phyloP scores from a whole-genome alignment of 305 asterid species.

The Solanum hybrid region DNA sequence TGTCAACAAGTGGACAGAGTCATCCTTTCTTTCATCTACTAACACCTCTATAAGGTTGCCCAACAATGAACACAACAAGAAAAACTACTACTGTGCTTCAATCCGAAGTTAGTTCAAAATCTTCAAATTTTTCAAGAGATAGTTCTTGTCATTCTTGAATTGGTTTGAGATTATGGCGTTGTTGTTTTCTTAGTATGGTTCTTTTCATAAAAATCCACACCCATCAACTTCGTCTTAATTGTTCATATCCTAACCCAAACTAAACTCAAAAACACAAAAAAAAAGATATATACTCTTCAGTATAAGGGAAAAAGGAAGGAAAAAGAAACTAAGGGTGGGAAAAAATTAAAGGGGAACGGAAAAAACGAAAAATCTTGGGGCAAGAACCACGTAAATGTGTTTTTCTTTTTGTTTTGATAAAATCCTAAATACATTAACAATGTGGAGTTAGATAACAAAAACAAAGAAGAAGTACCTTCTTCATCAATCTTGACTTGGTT shows the following conservation, averaged over 20 bases:
- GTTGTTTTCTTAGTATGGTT: background rate
- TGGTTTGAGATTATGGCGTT: background rate
- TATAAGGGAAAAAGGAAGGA: background rate
- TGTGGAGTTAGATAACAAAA: background rate
- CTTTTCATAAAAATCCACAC: background rate
- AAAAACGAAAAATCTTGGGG: background rate
- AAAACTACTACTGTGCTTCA: background rate
- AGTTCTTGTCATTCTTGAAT: background rate
- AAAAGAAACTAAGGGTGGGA: background rate
- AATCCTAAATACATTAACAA: background rate
- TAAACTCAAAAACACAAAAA: background rate
- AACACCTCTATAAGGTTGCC: background rate
- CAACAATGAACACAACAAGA: background rate
- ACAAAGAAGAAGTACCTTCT: slow-evolving; percentile 33
- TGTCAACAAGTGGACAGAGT: background rate
- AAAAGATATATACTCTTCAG: background rate
- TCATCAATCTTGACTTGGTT: slow-evolving; percentile 26
- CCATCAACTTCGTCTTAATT: background rate
- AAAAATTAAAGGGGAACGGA: background rate
- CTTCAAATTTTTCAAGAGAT: background rate
- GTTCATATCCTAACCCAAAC: background rate
- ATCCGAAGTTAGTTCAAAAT: background rate
- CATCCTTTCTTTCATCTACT: background rate
- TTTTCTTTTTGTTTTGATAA: background rate
- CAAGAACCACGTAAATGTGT: background rate